Evolutionary conservation across 257 asterid genomes (phyloP).

Genomic region (Fraxinus cuspidata): DNA sequence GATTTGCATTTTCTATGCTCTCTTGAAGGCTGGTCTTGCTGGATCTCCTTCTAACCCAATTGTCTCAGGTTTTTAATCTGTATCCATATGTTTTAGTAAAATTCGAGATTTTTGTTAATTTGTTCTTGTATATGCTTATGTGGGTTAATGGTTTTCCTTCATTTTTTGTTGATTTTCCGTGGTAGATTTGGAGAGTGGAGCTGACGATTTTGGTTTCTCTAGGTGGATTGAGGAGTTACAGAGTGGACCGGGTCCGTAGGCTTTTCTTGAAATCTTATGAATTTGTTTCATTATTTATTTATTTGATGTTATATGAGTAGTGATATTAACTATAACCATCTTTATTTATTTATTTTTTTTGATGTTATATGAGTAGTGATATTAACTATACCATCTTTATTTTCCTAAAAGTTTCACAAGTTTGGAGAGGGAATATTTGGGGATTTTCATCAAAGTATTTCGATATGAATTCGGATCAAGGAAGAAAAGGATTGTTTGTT

Average conservation of each 20-base stretch:
- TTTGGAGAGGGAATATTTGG: background rate
- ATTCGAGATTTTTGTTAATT: background rate
- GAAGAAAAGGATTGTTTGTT: background rate
- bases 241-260: conserved; percentile 75
- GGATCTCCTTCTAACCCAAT: conserved; percentile 90
- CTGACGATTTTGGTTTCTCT: conserved; percentile 73
- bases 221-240: conserved; percentile 72
- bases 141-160: background rate
- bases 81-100: background rate
- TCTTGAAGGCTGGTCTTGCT: conserved; percentile 86
- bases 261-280: conserved; percentile 16
- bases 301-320: background rate
- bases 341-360: too few relatives aligned
- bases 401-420: background rate
- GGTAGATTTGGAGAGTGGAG: conserved; percentile 68
- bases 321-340: background rate
- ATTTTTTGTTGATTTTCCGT: conserved; percentile 20
- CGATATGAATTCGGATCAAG: background rate
- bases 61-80: conserved; percentile 48
- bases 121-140: background rate
- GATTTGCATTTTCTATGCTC: conserved; percentile 77
- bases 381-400: background rate
- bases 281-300: background rate
- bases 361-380: too few relatives aligned
- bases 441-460: background rate